Percentiles rank a stretch among this genome's conserved stretches.
These are phyloP conservation scores for Peniophora sp. DNA, from an alignment of 1,284 basidiomycete genomes.

Conservation along the genomic window DNA sequence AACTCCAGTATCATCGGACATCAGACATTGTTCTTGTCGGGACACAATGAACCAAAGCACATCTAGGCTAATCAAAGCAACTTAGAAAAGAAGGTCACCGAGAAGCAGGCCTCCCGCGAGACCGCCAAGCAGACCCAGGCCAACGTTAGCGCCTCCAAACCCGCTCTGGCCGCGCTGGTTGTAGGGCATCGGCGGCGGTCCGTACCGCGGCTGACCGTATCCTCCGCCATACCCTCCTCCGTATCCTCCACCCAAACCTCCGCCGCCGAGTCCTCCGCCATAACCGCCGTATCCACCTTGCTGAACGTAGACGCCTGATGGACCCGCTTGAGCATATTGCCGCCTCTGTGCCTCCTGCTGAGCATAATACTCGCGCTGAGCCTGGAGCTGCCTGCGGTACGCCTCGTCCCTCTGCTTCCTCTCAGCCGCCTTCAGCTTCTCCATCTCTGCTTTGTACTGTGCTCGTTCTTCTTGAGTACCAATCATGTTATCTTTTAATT, in stretches of 20 bases:
- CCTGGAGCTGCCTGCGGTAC: conserved; percentile 3
- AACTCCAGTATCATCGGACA: too few species aligned
- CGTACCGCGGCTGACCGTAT: conserved; percentile 16
- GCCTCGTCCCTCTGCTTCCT: conserved; percentile 17
- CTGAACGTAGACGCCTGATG: conserved; percentile 2
- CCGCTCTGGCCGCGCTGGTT: conserved; percentile 1
- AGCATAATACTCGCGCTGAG: neutral
- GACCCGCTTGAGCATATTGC: conserved; percentile 12
- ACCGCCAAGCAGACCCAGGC: conserved; percentile 46
- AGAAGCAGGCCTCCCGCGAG: conserved; percentile 54
- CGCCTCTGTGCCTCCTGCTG: conserved; percentile 12
- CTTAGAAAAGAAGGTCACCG: conserved; percentile 34
- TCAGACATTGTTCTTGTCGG: neutral
- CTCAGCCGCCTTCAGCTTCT: conserved; percentile 11
- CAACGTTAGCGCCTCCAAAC: conserved; percentile 20
- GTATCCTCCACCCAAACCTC: conserved; percentile 6
- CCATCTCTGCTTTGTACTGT: conserved; percentile 29
- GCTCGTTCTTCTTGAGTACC: conserved; percentile 60
- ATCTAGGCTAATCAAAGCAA: neutral
- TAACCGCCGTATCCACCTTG: neutral
- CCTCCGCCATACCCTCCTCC: conserved; percentile 5
- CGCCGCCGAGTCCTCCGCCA: conserved; percentile 9
- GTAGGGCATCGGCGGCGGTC: conserved; percentile 11
- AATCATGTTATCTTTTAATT: conserved; percentile 53
- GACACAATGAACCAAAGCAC: neutral